Percentiles rank a stretch among this genome's conserved stretches.
phyloP scores from a whole-genome alignment of 2,329 filamentous ascomycete genomes.

The Dothideomycetes sp. region DNA sequence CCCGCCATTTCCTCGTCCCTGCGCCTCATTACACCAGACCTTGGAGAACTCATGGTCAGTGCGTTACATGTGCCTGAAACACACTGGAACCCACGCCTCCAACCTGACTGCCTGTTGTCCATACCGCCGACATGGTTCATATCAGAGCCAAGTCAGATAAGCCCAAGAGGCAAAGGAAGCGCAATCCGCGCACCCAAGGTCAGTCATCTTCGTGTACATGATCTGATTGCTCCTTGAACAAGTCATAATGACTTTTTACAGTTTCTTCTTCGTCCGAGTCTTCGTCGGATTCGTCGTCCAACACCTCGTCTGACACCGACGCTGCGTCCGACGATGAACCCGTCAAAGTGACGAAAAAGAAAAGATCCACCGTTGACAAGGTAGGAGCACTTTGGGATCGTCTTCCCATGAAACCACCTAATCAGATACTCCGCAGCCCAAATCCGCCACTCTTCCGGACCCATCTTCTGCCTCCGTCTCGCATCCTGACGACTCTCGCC shows the following conservation, averaged over 20 bases:
- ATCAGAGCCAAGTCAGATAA: neutral
- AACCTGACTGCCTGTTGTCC: too few species aligned
- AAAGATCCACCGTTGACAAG: neutral
- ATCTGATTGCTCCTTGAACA: too few species aligned
- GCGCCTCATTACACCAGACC: too few species aligned
- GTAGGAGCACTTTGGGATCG: neutral
- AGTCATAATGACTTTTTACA: neutral
- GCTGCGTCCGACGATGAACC: neutral
- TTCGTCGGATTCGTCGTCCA: constrained; percentile 1
- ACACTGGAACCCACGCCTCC: too few species aligned
- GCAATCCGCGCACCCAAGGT: constrained; percentile 7
- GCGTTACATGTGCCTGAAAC: too few species aligned
- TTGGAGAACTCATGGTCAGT: too few species aligned
- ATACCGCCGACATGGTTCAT: too few species aligned
- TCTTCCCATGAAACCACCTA: neutral
- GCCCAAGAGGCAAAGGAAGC: constrained; percentile 6
- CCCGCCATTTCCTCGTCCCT: too few species aligned
- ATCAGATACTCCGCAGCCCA: too few species aligned
- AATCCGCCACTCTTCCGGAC: too few species aligned
- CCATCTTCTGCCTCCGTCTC: too few species aligned
- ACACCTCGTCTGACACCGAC: neutral
- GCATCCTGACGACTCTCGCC: too few species aligned
- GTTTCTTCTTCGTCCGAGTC: constrained; percentile 4
- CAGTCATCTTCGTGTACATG: neutral
- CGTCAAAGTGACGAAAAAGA: neutral